phyloP scores from a whole-genome alignment of 1,284 basidiomycete genomes.

The Microbotryum silenes-acaulis region DNA sequence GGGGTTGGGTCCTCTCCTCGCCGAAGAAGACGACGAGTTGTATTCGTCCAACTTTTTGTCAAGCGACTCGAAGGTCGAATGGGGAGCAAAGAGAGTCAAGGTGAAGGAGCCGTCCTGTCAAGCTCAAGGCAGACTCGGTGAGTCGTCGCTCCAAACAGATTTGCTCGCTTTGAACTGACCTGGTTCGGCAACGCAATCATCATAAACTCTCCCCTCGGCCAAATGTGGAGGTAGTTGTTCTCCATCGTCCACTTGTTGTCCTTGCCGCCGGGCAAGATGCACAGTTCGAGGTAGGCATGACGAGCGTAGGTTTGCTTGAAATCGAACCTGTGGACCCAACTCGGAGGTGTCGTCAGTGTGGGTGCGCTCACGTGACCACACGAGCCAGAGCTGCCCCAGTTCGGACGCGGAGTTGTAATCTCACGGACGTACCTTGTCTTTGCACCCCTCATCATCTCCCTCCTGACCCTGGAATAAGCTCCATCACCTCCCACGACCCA shows the following conservation, averaged over 20 bases:
- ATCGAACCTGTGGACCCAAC: conserved; percentile 80
- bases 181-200: conserved; percentile 95
- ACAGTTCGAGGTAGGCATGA: conserved; percentile 92
- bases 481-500: conserved; percentile 59
- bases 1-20: conserved; percentile 3
- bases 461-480: conserved; percentile 26
- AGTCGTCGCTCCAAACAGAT: neutral
- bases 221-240: conserved; percentile 94
- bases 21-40: conserved; percentile 3
- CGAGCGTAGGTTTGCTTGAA: conserved; percentile 89
- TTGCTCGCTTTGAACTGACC: conserved; percentile 46
- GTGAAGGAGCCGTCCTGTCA: conserved; percentile 65
- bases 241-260: conserved; percentile 70
- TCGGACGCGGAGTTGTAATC: neutral
- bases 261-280: conserved; percentile 69
- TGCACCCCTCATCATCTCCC: conserved; percentile 27
- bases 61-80: conserved; percentile 57
- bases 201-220: conserved; percentile 98
- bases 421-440: conserved; percentile 7
- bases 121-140: neutral
- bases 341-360: conserved; percentile 70
- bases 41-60: conserved; percentile 2
- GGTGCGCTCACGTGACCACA: neutral
- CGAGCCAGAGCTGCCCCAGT: neutral
- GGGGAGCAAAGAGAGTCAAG: conserved; percentile 79